phyloP scores from a whole-genome alignment of 106 monocot species.

The Dactylorhiza incarnata region DNA sequence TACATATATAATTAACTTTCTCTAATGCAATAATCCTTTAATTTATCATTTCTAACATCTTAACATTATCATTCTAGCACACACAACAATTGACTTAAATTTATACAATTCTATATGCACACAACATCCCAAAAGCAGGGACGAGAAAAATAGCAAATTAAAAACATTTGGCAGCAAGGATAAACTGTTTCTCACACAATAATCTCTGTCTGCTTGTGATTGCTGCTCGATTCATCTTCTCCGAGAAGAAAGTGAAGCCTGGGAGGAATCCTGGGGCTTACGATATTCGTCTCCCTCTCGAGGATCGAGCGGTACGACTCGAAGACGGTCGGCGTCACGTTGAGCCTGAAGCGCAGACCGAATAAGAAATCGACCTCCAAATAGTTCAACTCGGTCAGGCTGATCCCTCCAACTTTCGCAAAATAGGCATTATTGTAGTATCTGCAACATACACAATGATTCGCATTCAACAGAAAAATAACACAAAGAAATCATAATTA shows the following conservation, averaged over 20 bases:
- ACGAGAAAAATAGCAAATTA: too few relatives aligned
- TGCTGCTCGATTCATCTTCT: slow-evolving; percentile 25
- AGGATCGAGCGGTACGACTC: slow-evolving; percentile 59
- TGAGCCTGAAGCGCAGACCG: slow-evolving; percentile 58
- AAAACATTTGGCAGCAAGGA: neutral
- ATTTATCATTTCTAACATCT: too few relatives aligned
- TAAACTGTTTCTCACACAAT: neutral
- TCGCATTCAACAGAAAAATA: neutral
- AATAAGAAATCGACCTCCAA: slow-evolving; percentile 82
- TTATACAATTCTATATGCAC: too few relatives aligned
- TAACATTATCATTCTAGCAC: too few relatives aligned
- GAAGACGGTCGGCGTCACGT: slow-evolving; percentile 57
- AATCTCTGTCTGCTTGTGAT: slow-evolving; percentile 8
- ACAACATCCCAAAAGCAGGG: too few relatives aligned
- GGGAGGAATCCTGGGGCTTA: slow-evolving; percentile 15
- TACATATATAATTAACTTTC: too few relatives aligned
- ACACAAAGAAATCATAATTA: neutral
- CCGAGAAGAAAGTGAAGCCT: slow-evolving; percentile 12
- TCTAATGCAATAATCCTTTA: too few relatives aligned
- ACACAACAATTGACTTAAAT: too few relatives aligned
- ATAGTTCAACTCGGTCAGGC: slow-evolving; percentile 74
- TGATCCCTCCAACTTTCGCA: slow-evolving; percentile 79
- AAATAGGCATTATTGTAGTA: slow-evolving; percentile 86
- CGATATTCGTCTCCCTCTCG: slow-evolving; percentile 41
- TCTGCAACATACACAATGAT: slow-evolving; percentile 28